Evolutionary conservation across 2,329 filamentous ascomycete genomes (phyloP), one percentile per base, ranked within the genome.

Genomic region (Penicillium sclerotiorum): DNA sequence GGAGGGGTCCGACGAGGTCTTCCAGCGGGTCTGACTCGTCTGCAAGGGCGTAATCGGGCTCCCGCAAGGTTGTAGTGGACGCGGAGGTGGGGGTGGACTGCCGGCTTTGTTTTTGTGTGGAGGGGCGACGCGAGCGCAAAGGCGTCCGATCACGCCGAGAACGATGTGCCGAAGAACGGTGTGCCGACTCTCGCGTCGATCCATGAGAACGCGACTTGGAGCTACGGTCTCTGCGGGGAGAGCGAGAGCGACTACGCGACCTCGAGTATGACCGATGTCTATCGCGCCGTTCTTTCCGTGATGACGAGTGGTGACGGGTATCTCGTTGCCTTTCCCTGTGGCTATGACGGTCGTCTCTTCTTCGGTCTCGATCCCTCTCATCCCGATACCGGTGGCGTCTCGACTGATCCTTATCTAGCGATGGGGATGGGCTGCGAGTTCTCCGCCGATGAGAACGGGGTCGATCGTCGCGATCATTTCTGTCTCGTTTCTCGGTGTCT

Each of bases 1-100:
- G 84, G 1, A 75, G 70, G 17, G 90, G 90, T 0, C 91, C 92
- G 27, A 96, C 85, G 17, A 93, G 74, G 3, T 87, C 83, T 49
- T 91, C 86, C 3, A 91, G 73, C 1, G 89, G 86, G 65, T 95
- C 89, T 0, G 88, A 91, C 32, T 72, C 71, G 25, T 57, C 64
- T 6, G n/a, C n/a, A n/a, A n/a, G n/a, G n/a, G n/a, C n/a, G n/a
- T 52, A 55, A n/a, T 51, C 42, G n/a, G 52, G 21, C 11, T 36
- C 41, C 13, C 5, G 38, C 12, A 20, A 18, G 20, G 12, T 23
- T 17, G 15, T 15, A 13, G 32, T 27, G n/a, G 35, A 44, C n/a
- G 54, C 4, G 5, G 38, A 17, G 8, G 42, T 20, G 13, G 12
- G 27, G 20, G 23, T 18, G 25, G 23, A 11, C 41, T 12, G 33